phyloP scores from a whole-genome alignment of 2,329 filamentous ascomycete genomes.

The Davidsoniella eucalypti region DNA sequence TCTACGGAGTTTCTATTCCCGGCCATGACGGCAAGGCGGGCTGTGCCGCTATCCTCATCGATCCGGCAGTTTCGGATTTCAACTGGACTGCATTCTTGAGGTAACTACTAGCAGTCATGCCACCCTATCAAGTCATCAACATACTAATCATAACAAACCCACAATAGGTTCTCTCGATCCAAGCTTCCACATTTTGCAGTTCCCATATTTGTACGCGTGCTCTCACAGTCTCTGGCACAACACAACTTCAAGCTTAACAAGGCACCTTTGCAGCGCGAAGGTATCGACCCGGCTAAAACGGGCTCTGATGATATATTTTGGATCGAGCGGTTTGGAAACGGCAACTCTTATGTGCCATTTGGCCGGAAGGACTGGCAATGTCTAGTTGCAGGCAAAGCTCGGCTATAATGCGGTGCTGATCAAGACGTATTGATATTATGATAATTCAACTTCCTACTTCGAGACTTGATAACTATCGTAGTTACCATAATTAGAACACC shows the following conservation, averaged over 20 bases:
- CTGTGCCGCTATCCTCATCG: conserved; percentile 43
- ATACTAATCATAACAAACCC: not conserved
- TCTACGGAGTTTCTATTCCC: conserved; percentile 51
- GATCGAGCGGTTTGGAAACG: conserved; percentile 20
- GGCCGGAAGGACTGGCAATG: conserved; percentile 48
- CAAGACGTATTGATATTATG: too few species aligned
- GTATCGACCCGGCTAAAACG: conserved; percentile 7
- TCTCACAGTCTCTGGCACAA: conserved; percentile 40
- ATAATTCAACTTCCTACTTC: too few species aligned
- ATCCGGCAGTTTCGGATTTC: conserved; percentile 32
- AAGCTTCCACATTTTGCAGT: conserved; percentile 58
- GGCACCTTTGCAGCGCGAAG: conserved; percentile 1
- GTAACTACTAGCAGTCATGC: conserved; percentile 17
- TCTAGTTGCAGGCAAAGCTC: conserved; percentile 52
- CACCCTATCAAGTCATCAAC: too few species aligned
- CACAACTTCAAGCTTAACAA: conserved; percentile 76
- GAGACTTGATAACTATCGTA: too few species aligned
- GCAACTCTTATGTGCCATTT: conserved; percentile 52
- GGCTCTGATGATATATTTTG: not conserved
- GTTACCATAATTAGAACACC: too few species aligned
- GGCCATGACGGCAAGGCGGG: conserved; percentile 53
- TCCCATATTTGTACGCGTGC: conserved; percentile 52
- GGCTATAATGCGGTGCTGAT: conserved; percentile 31
- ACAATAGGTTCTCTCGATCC: conserved; percentile 31
- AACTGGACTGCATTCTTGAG: conserved; percentile 43